These are phyloP conservation scores for Thermomyces lanuginosus DNA, from an alignment of 2,329 filamentous ascomycete species.

Conservation along the genomic window DNA sequence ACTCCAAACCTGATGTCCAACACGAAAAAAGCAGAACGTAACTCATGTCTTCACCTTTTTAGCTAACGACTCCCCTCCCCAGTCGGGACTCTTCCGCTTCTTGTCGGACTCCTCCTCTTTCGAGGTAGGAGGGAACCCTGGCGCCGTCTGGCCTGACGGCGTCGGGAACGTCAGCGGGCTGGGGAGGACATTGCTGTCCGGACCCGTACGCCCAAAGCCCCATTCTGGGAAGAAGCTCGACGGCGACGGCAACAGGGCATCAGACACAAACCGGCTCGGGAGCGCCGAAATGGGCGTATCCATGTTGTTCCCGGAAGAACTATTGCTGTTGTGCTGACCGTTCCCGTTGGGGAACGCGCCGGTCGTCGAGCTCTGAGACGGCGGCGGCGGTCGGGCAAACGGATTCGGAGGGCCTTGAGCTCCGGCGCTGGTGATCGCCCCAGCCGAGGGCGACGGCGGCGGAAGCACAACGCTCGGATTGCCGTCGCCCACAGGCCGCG, in stretches of 20 bases:
- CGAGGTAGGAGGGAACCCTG: slow-evolving; percentile 24
- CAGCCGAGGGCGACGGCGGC: slow-evolving; percentile 79
- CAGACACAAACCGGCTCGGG: slow-evolving; percentile 77
- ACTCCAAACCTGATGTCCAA: not conserved
- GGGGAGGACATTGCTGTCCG: slow-evolving; percentile 70
- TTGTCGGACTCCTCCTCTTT: slow-evolving; percentile 29
- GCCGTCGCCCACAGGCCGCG: slow-evolving; percentile 36
- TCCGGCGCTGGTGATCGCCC: slow-evolving; percentile 72
- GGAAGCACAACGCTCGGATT: slow-evolving; percentile 66
- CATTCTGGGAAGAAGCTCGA: slow-evolving; percentile 87
- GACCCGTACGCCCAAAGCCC: slow-evolving; percentile 48
- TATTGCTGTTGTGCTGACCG: slow-evolving; percentile 19
- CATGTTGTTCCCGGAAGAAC: too few species aligned
- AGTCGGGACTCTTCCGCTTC: slow-evolving; percentile 30
- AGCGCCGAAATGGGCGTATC: slow-evolving; percentile 86
- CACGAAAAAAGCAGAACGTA: not conserved
- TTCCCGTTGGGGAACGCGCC: slow-evolving; percentile 27
- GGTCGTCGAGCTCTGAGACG: slow-evolving; percentile 28
- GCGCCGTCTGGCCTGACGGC: slow-evolving; percentile 36
- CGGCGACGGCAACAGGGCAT: slow-evolving; percentile 75
- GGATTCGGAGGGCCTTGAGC: slow-evolving; percentile 88
- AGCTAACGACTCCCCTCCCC: slow-evolving; percentile 16
- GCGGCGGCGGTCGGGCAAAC: slow-evolving; percentile 73
- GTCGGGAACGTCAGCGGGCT: slow-evolving; percentile 89
- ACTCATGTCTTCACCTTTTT: slow-evolving; percentile 26